Base-by-base conservation (phyloP, 106 monocot genomes). In the Vanilla planifolia region DNA sequence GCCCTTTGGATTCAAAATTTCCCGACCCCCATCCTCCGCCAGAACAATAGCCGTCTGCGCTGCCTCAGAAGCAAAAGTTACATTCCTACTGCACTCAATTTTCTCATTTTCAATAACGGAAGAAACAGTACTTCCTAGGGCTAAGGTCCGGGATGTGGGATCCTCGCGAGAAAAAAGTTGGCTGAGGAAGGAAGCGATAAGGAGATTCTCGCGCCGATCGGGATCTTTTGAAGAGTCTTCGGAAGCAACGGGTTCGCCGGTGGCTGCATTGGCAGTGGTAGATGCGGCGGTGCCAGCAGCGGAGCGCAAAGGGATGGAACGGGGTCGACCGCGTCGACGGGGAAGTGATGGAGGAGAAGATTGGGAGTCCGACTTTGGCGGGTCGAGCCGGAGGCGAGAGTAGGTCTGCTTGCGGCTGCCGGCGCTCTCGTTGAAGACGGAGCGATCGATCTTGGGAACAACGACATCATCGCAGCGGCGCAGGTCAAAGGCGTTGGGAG, bases 381-480 rank as follows among this genome's bases (percentile, higher is more conserved):
- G 68, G 46, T 62, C 70, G 67, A 91, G 85, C 52, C 79, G 82
- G 71, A 82, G 73, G 64, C 85, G 90, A 25, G 90, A 91, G 62
- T 76, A 91, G 42, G 90, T 91, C 53, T 91, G 90, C 53, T 82
- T 85, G 53, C 90, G 85, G 74, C 82, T 79, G 33, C 82, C 90
- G 28, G 85, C 85, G 62, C 82, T 82, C 76, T 95, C 95, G 62
- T 80, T 91, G 82, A 91, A 91, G 62, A 85, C 79, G 51, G 90
- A 85, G 37, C 82, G 90, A 68, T 91, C 85, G 81, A 91, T 79
- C 63, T 71, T 79, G 36, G 90, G 85, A 47, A 82, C 68, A 64
- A 82, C 63, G 73, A 67, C 65, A 37, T 79, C 82, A 63, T 79
- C 78, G 67, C 60, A 61, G 29, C 71, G 66, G 67, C 57, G 57